Base-by-base conservation (phyloP, 768 basidiomycete genomes). In the Amanita molliuscula region DNA sequence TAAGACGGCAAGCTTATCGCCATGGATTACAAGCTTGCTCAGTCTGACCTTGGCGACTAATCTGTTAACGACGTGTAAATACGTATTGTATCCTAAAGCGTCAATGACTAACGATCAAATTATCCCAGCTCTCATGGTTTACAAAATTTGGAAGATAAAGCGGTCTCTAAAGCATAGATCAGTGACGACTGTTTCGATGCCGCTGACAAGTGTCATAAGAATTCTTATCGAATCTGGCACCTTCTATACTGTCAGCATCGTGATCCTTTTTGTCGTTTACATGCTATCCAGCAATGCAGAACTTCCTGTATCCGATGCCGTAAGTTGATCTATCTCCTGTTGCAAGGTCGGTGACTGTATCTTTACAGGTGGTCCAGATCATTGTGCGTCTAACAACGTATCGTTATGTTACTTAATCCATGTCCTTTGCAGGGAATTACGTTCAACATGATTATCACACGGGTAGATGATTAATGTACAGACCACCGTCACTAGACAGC, bases 161-260 rank as follows among this genome's bases (percentile, higher is more conserved):
- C 50, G 51, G n/a, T 46, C 53, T 21, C 48, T 65, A 20, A 61
- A 58, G 52, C 56, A 59, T 20, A 56, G 59, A n/a, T 56, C 53
- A 1, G 53, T 53, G 26, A 46, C 52, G n/a, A 43, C 50, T 9
- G 37, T 50, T 21, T 55, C 55, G 11, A 60, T 58, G 15, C 66
- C 64, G 4, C 56, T 68, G 20, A 56, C 54, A 18, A 56, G 55
- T 21, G 57, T 67, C 2, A 55, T 66, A 41, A 50, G 67, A 11
- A 55, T 70, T 21, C 53, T 71, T 47, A 61, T 71, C 25, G 69
- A 71, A 55, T 70, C 69, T 10, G 71, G 69, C 4, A 44, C 70
- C 13, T 60, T 72, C 46, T 70, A 72, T 44, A 69, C 69, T 5
- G 26, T 57, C 15, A 64, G 65, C 1, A 64, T 68, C 51, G 53